These are phyloP conservation scores for Saccharomyces hybrid DNA, from an alignment of 1,139 yeast genomes.

Conservation along the genomic window DNA sequence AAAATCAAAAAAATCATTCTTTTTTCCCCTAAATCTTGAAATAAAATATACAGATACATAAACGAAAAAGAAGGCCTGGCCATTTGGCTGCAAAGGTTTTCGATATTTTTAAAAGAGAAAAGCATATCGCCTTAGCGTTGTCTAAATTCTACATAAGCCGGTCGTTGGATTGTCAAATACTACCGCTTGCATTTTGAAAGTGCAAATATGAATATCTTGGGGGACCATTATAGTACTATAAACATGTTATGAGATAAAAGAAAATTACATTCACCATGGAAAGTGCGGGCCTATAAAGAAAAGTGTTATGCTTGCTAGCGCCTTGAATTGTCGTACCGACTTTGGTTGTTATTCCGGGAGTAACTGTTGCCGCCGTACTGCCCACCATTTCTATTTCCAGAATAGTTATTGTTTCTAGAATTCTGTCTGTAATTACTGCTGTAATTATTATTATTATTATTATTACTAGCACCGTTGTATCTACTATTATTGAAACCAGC, in stretches of 20 bases:
- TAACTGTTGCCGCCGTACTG: background rate
- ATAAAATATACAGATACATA: background rate
- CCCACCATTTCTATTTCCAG: background rate
- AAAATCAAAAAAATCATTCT: background rate
- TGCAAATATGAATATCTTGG: background rate
- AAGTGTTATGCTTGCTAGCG: background rate
- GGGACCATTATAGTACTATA: background rate
- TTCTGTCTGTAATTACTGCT: constrained; percentile 10
- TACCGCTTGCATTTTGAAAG: background rate
- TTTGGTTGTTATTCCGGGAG: constrained; percentile 1
- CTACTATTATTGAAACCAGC: constrained; percentile 6
- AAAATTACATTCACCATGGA: background rate
- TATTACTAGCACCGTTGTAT: constrained; percentile 6
- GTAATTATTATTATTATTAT: constrained; percentile 19
- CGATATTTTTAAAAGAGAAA: background rate
- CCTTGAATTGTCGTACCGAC: background rate
- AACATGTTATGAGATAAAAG: background rate
- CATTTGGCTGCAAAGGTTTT: background rate
- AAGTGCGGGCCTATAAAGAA: background rate
- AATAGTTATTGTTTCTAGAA: constrained; percentile 10
- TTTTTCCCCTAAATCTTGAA: background rate
- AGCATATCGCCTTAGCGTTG: background rate
- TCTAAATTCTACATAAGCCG: background rate
- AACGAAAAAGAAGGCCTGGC: background rate
- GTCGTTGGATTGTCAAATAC: background rate